A percentile compares a stretch with the other conserved stretches of the same genome.
phyloP scores from a whole-genome alignment of 1,139 yeast species.

The Entelexis sorbosivorans region DNA sequence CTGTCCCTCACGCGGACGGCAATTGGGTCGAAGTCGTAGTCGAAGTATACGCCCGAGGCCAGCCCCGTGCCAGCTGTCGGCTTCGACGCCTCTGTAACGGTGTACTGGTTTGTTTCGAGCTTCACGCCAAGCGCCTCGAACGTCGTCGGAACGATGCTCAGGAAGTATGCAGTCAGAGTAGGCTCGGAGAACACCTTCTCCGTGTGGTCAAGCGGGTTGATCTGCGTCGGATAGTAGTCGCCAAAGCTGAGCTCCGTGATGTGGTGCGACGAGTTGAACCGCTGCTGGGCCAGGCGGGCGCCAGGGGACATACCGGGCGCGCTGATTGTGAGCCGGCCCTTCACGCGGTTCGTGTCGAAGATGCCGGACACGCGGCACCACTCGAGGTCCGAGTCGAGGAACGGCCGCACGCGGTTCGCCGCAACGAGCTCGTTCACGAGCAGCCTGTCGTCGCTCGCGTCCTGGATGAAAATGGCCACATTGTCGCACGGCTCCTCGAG shows the following conservation, averaged over 20 bases:
- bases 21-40: slow-evolving; percentile 82
- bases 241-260: slow-evolving; percentile 87
- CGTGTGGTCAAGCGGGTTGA: slow-evolving; percentile 67
- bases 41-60: slow-evolving; percentile 69
- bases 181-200: slow-evolving; percentile 4
- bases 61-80: not conserved
- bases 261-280: slow-evolving; percentile 69
- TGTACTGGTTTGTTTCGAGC: slow-evolving; percentile 76
- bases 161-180: slow-evolving; percentile 38
- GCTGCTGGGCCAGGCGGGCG: slow-evolving; percentile 42
- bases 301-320: slow-evolving; percentile 30
- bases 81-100: slow-evolving; percentile 49
- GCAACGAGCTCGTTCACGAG: slow-evolving; percentile 66
- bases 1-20: slow-evolving; percentile 56
- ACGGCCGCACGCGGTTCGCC: slow-evolving; percentile 24
- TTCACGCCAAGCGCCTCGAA: slow-evolving; percentile 56
- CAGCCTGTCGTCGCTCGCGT: slow-evolving; percentile 63
- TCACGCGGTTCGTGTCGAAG: slow-evolving; percentile 74
- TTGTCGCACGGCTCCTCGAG: slow-evolving; percentile 77
- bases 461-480: slow-evolving; percentile 66
- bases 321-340: slow-evolving; percentile 76
- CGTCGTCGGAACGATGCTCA: slow-evolving; percentile 76
- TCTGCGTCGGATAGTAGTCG: slow-evolving; percentile 70
- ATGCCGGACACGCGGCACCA: slow-evolving; percentile 87
- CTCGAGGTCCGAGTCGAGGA: slow-evolving; percentile 34